Evolutionary conservation across 169 alveolate genomes (phyloP), one percentile per base, ranked within the genome.

Genomic region (Eimeria tenella): DNA sequence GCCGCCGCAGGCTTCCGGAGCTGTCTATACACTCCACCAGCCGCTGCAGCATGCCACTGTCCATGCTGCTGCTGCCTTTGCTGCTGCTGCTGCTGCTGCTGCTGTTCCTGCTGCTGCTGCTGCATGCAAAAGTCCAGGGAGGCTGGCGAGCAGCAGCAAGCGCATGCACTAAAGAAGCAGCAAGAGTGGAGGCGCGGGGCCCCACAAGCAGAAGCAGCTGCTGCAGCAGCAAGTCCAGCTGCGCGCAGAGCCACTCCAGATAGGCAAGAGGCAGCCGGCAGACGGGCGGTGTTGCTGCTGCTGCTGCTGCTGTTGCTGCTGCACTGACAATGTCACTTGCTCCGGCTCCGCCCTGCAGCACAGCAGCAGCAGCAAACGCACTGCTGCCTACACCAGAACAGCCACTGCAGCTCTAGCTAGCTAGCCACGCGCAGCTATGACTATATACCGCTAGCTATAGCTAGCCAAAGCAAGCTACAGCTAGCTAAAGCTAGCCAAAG

Each of bases 241-340:
- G 88, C 53, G 21, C 71, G 88, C 88, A 79, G 11, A 79, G 53
- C 88, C 88, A 79, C 52, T 79, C 88, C 53, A 79, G 88, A 52
- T 79, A 79, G 15, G 88, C 70, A n/a, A 79, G 88, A 9, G 88
- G 88, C 53, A 79, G 88, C 88, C 88, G 88, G 71, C 88, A 79
- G 52, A 55, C 88, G 56, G 70, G 88, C 49, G 68, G 49, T 19
- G 87, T n/a, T 73, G 82, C 58, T 73, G 58, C 23, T 71, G 82
- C 56, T 31, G 83, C 31, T 73, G 83, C 31, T 74, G 84, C 77
- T 68, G 77, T 17, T 68, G 77, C 77, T 63, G 74, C 74, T 63
- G 74, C 63, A 74, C 63, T 31, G 25, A 15, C 60, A 31, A 31
- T 31, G 42, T 31, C 42, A 31, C 4, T 31, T 31, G 42, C 2